Evolutionary conservation across 2,329 filamentous ascomycete genomes (phyloP).

Genomic region (Diaporthe citriasiana): DNA sequence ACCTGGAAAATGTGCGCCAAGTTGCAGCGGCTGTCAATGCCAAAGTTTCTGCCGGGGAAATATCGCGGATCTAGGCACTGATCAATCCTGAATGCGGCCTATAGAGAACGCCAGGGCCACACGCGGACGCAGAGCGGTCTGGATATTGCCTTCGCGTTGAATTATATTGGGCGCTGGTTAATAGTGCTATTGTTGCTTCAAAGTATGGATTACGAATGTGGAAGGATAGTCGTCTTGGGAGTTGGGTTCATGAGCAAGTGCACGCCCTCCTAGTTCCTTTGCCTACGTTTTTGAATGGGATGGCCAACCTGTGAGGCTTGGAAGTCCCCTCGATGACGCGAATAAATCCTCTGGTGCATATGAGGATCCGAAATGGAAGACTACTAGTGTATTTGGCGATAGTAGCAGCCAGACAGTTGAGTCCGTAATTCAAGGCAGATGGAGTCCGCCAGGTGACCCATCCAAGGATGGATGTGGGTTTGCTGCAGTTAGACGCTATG

Average conservation of each 20-base stretch:
- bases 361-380: neutral
- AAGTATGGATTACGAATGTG: constrained; percentile 45
- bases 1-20: constrained; percentile 48
- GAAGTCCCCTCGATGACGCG: neutral
- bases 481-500: constrained; percentile 49
- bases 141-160: constrained; percentile 44
- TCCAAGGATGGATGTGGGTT: constrained; percentile 41
- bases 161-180: constrained; percentile 48
- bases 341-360: constrained; percentile 4
- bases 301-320: neutral
- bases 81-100: constrained; percentile 54
- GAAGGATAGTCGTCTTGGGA: constrained; percentile 45
- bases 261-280: no score
- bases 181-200: constrained; percentile 44
- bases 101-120: constrained; percentile 45
- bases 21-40: constrained; percentile 50
- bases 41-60: constrained; percentile 49
- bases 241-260: constrained; percentile 34
- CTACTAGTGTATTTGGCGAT: neutral
- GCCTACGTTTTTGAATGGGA: neutral
- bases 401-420: constrained; percentile 40
- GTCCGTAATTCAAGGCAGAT: constrained; percentile 47
- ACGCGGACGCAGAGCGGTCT: constrained; percentile 34
- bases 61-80: constrained; percentile 56
- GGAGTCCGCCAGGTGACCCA: constrained; percentile 44